Evolutionary conservation across 768 basidiomycete genomes (phyloP).

Genomic region (Lentinus brumalis): DNA sequence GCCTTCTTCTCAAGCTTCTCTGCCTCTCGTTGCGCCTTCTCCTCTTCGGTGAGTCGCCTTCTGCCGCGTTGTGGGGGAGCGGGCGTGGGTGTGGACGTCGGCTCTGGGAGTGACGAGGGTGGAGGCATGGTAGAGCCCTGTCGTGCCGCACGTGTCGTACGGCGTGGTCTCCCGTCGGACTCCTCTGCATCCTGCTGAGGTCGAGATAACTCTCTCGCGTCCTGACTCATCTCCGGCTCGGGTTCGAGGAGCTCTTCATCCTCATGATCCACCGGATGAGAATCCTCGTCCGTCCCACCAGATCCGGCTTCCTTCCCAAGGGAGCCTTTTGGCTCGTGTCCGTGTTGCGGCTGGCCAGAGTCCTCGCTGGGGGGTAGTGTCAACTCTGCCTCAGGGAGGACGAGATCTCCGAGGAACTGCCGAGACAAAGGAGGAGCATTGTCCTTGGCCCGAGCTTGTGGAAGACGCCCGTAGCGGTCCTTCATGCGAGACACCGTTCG

Average conservation of each 20-base stretch:
- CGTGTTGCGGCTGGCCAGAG: not conserved
- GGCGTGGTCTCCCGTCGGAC: not conserved
- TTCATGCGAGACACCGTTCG: conserved; percentile 46
- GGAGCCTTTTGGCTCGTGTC: not conserved
- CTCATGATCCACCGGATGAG: not conserved
- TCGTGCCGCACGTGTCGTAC: conserved; percentile 13
- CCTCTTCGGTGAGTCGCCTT: conserved; percentile 22
- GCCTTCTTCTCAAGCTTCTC: conserved; percentile 21
- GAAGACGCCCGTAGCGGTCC: conserved; percentile 39
- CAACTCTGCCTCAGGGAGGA: not conserved
- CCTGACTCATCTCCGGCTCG: not conserved
- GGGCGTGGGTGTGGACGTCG: conserved; percentile 7
- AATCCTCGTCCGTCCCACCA: not conserved
- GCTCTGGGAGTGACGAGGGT: not conserved
- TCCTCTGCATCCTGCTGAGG: not conserved
- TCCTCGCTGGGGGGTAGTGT: not conserved
- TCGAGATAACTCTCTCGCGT: not conserved
- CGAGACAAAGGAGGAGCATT: conserved; percentile 11
- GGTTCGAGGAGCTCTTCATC: not conserved
- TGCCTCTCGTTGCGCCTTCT: conserved; percentile 27
- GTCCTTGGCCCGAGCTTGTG: not conserved
- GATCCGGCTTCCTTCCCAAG: not conserved
- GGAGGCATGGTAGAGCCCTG: conserved; percentile 2
- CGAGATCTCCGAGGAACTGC: not conserved
- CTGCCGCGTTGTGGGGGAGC: conserved; percentile 22